phyloP scores from a whole-genome alignment of 2,329 filamentous ascomycete species.

The Coniosporium tulheliwenetii region DNA sequence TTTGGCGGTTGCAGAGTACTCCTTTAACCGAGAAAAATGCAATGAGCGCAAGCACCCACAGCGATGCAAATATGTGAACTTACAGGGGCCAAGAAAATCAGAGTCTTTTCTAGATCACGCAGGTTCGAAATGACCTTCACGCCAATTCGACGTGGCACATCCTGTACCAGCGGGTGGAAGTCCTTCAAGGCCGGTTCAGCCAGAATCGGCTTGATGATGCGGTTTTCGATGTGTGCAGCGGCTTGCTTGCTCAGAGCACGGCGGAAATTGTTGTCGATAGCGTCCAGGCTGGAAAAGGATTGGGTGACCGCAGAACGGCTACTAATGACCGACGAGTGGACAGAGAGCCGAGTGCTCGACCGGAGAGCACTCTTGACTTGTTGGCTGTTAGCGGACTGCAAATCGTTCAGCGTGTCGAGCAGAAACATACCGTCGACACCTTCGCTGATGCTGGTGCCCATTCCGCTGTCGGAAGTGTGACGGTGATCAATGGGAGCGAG shows the following conservation, averaged over 20 bases:
- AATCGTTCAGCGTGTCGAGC: too few relatives aligned
- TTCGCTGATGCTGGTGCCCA: slow-evolving; percentile 67
- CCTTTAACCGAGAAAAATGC: slow-evolving; percentile 51
- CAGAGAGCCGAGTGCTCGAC: slow-evolving; percentile 13
- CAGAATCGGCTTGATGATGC: slow-evolving; percentile 64
- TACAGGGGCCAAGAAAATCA: slow-evolving; percentile 85
- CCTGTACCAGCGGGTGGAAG: slow-evolving; percentile 65
- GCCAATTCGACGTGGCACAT: slow-evolving; percentile 64
- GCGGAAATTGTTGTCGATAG: slow-evolving; percentile 26
- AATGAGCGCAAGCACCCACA: slow-evolving; percentile 50
- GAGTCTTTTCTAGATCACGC: slow-evolving; percentile 83
- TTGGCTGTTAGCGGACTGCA: too few relatives aligned
- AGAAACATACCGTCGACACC: slow-evolving; percentile 15
- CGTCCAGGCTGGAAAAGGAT: slow-evolving; percentile 24
- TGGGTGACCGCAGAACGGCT: slow-evolving; percentile 27
- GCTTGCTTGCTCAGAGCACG: slow-evolving; percentile 53
- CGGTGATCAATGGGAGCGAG: slow-evolving; percentile 31
- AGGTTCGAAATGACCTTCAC: slow-evolving; percentile 80
- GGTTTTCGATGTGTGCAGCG: slow-evolving; percentile 62
- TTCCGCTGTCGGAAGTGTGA: slow-evolving; percentile 72
- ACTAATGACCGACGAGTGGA: not conserved
- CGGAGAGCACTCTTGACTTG: not conserved
- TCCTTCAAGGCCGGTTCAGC: slow-evolving; percentile 57
- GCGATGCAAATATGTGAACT: slow-evolving; percentile 43
- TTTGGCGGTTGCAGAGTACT: slow-evolving; percentile 49